Evolutionary conservation across 2,329 filamentous ascomycete genomes (phyloP), one percentile per base, ranked within the genome.

Genomic region (Talaromyces sp.): DNA sequence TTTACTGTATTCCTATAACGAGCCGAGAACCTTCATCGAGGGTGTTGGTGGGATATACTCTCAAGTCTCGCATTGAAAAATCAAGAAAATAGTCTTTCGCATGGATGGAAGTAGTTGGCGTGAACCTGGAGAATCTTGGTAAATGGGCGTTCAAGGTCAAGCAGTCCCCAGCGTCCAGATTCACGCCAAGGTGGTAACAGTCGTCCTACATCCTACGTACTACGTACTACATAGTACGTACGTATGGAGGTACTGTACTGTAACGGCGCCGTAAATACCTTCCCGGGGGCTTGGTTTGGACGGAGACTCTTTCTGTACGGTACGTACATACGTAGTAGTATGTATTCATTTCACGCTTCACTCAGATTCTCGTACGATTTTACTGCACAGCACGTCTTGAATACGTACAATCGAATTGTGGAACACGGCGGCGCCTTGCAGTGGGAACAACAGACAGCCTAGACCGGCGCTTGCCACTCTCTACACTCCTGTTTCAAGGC

Each of bases 111-210:
- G 42, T 35, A 31, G 39, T 16, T 48, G 42, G 16, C 25, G 40
- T 48, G 57, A 35, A 37, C 39, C 23, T 35, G 40, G 42, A 59
- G 35, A 28, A n/a, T 57, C 35, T 42, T 40, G 23, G 21, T 42
- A 1, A 37, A 54, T 16, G 50, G n/a, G 50, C 31, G 28, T 54
- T 35, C 50, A 54, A 33, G 18, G 50, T 54, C 50, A 54, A 54
- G 50, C 6, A 54, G 9, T 28, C 21, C 6, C 48, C n/a, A n/a
- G n/a, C n/a, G n/a, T n/a, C n/a, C n/a, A n/a, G n/a, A 31, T 33
- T 35, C 16, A 56, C 35, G 35, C 54, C 54, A 42, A 57, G 54
- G 54, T 57, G 54, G 50, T 54, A 35, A 54, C 50, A 23, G 14
- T n/a, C 2, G 21, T 28, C 18, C n/a, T n/a, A n/a, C n/a, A 25